Percentiles rank a stretch among this genome's conserved stretches.
These are phyloP conservation scores for Letharia columbiana DNA, from an alignment of 495 filamentous ascomycete species.

Conservation along the genomic window DNA sequence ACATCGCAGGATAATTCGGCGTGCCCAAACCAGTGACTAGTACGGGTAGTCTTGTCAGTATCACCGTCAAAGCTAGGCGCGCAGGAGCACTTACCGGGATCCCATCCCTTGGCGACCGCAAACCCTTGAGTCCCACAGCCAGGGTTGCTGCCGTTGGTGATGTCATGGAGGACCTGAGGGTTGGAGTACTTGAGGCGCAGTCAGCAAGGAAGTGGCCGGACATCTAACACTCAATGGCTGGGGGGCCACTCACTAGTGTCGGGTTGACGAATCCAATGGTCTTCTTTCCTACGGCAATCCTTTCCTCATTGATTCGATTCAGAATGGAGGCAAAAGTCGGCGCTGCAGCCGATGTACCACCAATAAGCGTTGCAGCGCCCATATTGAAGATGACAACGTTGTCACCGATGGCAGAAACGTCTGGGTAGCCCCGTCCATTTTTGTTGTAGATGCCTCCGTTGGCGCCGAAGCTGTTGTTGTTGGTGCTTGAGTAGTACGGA, in stretches of 20 bases:
- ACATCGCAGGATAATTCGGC: constrained; percentile 43
- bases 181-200: constrained; percentile 40
- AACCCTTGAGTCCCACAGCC: constrained; percentile 53
- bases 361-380: constrained; percentile 34
- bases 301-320: constrained; percentile 55
- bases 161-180: constrained; percentile 53
- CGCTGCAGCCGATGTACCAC: constrained; percentile 50
- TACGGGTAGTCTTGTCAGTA: not conserved
- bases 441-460: constrained; percentile 48
- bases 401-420: constrained; percentile 53
- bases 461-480: constrained; percentile 23
- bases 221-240: too few relatives aligned
- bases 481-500: constrained; percentile 16
- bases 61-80: not conserved
- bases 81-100: constrained; percentile 32
- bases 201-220: not conserved
- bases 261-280: constrained; percentile 57
- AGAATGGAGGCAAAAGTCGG: constrained; percentile 50
- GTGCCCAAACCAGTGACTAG: constrained; percentile 51
- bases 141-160: constrained; percentile 50
- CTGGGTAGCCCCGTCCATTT: constrained; percentile 53
- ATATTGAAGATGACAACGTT: constrained; percentile 41
- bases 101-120: constrained; percentile 45
- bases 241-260: constrained; percentile 17
- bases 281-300: constrained; percentile 45